A percentile compares a stretch with the other conserved stretches of the same genome.
phyloP scores from a whole-genome alignment of 2,329 filamentous ascomycete species.

The Sordariomycetes sp. region DNA sequence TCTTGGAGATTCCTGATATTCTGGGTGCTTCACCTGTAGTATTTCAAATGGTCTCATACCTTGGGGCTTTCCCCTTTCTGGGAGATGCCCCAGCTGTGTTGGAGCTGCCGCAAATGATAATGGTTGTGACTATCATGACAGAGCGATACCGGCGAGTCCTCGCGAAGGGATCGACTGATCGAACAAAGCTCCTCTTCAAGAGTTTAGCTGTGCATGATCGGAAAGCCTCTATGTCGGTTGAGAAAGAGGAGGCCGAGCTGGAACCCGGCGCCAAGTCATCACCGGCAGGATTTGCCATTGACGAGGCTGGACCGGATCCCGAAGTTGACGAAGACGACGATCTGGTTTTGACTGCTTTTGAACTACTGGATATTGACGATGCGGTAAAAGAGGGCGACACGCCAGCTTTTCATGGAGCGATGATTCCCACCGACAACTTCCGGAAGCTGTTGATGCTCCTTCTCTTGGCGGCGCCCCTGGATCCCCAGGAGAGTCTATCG shows the following conservation, averaged over 20 bases:
- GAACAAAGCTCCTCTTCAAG: conserved; percentile 58
- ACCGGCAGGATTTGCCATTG: conserved; percentile 33
- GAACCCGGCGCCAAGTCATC: conserved; percentile 8
- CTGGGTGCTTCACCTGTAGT: conserved; percentile 58
- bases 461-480: conserved; percentile 55
- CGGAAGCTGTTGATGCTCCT: conserved; percentile 62
- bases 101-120: conserved; percentile 60
- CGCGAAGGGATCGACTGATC: conserved; percentile 44
- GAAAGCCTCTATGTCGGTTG: conserved; percentile 28
- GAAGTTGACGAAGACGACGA: conserved; percentile 48
- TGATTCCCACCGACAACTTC: conserved; percentile 67
- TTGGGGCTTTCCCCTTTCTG: conserved; percentile 67
- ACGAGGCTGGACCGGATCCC: conserved; percentile 33
- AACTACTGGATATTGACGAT: conserved; percentile 56
- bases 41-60: conserved; percentile 62
- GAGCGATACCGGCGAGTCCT: conserved; percentile 59
- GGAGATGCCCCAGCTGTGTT: conserved; percentile 61
- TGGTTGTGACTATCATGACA: conserved; percentile 65
- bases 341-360: conserved; percentile 59
- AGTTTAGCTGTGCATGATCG: conserved; percentile 65
- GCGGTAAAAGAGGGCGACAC: conserved; percentile 45
- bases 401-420: conserved; percentile 48
- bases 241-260: conserved; percentile 7
- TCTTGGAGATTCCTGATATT: conserved; percentile 64
- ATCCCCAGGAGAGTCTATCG: conserved; percentile 55